A percentile compares a stretch with the other conserved stretches of the same genome.
Evolutionary conservation across 441 rosid species (phyloP).

Genomic region (Theobroma grandiflorum): DNA sequence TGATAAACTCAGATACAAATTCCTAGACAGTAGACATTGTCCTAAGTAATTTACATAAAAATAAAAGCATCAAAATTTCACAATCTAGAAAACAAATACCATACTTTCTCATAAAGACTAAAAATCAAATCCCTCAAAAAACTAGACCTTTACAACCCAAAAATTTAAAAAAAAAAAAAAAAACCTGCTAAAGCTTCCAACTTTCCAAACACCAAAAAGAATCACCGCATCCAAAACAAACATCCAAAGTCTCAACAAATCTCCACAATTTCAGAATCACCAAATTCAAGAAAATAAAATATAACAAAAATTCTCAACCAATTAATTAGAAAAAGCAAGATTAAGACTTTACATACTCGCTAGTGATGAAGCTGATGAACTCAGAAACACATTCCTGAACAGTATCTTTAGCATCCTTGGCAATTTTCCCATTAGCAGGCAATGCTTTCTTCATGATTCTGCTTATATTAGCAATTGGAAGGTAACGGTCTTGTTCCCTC

Average conservation of each 20-base stretch:
- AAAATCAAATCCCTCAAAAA: background rate
- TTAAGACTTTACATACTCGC: conserved; percentile 71
- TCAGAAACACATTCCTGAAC: conserved; percentile 98
- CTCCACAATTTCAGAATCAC: background rate
- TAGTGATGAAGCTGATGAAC: conserved; percentile 96
- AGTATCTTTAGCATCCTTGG: conserved; percentile 93
- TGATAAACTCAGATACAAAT: background rate
- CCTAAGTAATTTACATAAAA: background rate
- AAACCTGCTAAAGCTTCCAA: background rate
- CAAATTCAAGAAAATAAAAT: background rate
- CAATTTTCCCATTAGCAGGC: conserved; percentile 95
- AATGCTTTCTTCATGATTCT: conserved; percentile 97
- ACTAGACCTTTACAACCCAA: background rate
- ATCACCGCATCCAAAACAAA: background rate
- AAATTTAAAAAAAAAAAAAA: background rate
- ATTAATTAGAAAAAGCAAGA: background rate
- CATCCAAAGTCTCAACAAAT: conserved; percentile 22
- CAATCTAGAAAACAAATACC: background rate
- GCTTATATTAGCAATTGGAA: conserved; percentile 93
- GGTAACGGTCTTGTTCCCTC: conserved; percentile 89
- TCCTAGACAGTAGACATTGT: too few relatives aligned
- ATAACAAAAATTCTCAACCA: background rate
- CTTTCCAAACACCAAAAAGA: conserved; percentile 12
- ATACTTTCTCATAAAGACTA: background rate
- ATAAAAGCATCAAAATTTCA: background rate